Evolutionary conservation across 306 rosid genomes (phyloP), one percentile per base, ranked within the genome.

Genomic region (Citrullus mucosospermus): DNA sequence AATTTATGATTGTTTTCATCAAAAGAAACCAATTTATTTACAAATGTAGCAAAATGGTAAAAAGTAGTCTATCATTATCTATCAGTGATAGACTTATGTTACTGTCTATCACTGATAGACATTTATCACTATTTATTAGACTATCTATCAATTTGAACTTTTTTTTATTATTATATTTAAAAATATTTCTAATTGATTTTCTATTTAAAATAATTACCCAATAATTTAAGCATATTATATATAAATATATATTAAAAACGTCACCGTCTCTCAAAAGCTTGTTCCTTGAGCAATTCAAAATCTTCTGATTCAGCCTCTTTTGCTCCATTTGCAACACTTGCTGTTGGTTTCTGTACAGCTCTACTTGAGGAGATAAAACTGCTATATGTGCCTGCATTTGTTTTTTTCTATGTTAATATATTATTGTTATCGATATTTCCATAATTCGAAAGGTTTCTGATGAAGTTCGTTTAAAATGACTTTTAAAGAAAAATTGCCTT

Each of bases 251-350:
- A 70, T 22, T 70, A 4, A 22, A 50, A 55, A 69, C 4, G 25
- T 83, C 65, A 91, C 96, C 88, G 32, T 89, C 91, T 85, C 36
- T 57, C 10, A 75, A 48, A 25, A 81, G 6, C 43, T 75, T 65
- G 3, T 75, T 76, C 9, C 16, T 68, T 9, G 80, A 61, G 43
- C 8, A 18, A 67, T n/a, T 36, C 28, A 85, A 36, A 25, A 89
- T 77, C 79, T 66, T 46, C 2, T 68, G 67, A 17, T 71, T 86
- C 88, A 87, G 65, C 43, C 63, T 57, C 4, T 67, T 75, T 1
- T 82, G 81, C 86, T 91, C 93, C 82, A 82, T 36, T 32, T 77
- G 54, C 60, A 87, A 67, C 8, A 20, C 12, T 6, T 44, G 75
- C 1, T 78, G 61, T 2, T 78, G 82, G 36, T 78, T 66, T 54